These are phyloP conservation scores for Calocybe gangraenosa DNA, from an alignment of 768 basidiomycete species.

Conservation along the genomic window DNA sequence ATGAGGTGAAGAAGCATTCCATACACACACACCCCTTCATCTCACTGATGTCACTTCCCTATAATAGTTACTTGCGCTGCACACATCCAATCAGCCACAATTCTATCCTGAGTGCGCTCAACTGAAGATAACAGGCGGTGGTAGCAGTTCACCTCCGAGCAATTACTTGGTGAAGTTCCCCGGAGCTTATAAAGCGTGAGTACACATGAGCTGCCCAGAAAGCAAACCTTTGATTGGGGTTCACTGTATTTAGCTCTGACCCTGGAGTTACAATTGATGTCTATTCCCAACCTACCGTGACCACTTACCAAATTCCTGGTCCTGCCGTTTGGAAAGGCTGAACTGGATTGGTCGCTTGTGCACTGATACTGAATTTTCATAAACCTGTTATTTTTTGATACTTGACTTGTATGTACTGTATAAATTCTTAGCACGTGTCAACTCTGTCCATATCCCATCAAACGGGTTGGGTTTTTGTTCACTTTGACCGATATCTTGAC, in stretches of 20 bases:
- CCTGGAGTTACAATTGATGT: slow-evolving; percentile 39
- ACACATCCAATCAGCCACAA: slow-evolving; percentile 40
- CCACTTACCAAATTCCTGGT: slow-evolving; percentile 38
- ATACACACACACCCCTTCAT: slow-evolving; percentile 47
- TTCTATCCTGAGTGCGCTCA: slow-evolving; percentile 65
- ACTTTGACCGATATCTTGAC: too few species aligned
- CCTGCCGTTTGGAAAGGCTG: too few species aligned
- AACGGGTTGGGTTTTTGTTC: too few species aligned
- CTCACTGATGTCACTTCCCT: slow-evolving; percentile 9
- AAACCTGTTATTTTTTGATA: too few species aligned
- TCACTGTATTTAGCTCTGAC: slow-evolving; percentile 16
- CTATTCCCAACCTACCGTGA: slow-evolving; percentile 33
- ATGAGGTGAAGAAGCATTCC: slow-evolving; percentile 45
- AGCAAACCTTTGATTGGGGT: not conserved
- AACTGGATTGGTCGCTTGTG: too few species aligned
- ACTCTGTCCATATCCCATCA: too few species aligned
- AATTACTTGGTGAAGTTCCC: slow-evolving; percentile 47
- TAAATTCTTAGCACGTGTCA: too few species aligned
- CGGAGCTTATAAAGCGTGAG: slow-evolving; percentile 38
- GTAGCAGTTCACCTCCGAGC: slow-evolving; percentile 31
- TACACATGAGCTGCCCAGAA: slow-evolving; percentile 24
- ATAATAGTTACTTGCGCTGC: not conserved
- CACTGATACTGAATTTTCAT: too few species aligned
- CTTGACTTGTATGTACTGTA: too few species aligned
- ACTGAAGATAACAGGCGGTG: slow-evolving; percentile 37